phyloP scores from a whole-genome alignment of 202 grass and related monocot species.

The Schoenoplectus tabernaemontani region DNA sequence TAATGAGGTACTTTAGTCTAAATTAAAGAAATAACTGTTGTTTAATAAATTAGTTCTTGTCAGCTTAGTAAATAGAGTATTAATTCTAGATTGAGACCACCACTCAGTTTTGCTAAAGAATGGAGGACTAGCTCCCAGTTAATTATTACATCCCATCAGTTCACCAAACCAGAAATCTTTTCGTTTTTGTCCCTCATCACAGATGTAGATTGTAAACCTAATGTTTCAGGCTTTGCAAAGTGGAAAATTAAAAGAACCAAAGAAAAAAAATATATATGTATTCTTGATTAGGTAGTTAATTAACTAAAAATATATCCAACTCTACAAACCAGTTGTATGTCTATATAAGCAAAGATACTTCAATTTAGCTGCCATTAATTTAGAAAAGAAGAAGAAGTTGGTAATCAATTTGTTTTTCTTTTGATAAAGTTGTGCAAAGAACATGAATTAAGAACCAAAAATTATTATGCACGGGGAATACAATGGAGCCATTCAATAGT shows the following conservation, averaged over 20 bases:
- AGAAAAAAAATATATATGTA: neutral
- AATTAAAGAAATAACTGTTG: neutral
- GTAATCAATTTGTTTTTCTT: too few relatives aligned
- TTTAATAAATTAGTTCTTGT: neutral
- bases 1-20: neutral
- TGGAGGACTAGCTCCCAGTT: neutral
- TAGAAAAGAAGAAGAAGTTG: too few relatives aligned
- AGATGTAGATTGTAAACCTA: neutral
- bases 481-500: neutral
- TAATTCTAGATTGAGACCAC: neutral
- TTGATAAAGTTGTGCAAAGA: too few relatives aligned
- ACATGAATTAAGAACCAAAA: too few relatives aligned
- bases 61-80: neutral
- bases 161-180: neutral
- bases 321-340: neutral
- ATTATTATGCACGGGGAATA: too few relatives aligned
- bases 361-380: too few relatives aligned
- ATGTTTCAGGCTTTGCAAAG: neutral
- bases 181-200: neutral
- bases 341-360: conserved; percentile 5
- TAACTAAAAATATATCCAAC: neutral
- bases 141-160: neutral
- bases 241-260: neutral
- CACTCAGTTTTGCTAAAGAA: neutral
- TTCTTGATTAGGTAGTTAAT: neutral